These are phyloP conservation scores for Trametes hirsuta DNA, from an alignment of 1,284 basidiomycete genomes.

Conservation along the genomic window DNA sequence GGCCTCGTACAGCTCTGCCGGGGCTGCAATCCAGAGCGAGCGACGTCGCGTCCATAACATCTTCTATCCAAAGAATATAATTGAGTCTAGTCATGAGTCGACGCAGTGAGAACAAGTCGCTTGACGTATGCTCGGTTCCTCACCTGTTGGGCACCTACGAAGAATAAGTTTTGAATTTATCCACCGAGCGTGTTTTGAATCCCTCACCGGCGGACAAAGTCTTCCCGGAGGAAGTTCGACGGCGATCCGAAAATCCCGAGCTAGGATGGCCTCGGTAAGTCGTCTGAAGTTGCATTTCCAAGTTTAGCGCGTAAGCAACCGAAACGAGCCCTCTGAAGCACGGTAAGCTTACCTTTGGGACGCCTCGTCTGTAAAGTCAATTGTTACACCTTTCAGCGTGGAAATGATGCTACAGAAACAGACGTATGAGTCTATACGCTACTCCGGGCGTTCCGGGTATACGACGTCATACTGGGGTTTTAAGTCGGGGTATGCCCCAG, in stretches of 20 bases:
- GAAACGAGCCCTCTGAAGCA: no score
- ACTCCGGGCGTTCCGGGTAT: not conserved
- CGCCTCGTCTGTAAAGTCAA: constrained; percentile 74
- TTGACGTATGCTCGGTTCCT: no score
- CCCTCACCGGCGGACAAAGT: constrained; percentile 82
- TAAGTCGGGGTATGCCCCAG: constrained; percentile 60
- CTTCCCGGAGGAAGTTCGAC: constrained; percentile 70
- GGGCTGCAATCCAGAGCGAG: not conserved
- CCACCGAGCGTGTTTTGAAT: not conserved
- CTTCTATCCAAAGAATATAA: constrained; percentile 76
- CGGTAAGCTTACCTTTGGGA: constrained; percentile 61
- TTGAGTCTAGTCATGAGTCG: constrained; percentile 59
- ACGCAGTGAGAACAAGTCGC: not conserved
- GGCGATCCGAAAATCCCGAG: constrained; percentile 72
- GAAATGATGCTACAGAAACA: constrained; percentile 35
- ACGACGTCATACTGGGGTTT: constrained; percentile 56
- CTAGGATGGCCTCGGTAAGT: constrained; percentile 77
- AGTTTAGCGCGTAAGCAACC: no score
- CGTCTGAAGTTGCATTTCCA: constrained; percentile 45
- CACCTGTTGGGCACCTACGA: constrained; percentile 71
- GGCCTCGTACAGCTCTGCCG: constrained; percentile 36
- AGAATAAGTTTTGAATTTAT: not conserved
- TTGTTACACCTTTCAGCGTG: constrained; percentile 43
- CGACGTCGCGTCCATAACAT: constrained; percentile 43
- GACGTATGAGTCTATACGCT: not conserved